Conservation (phyloP, 805 yeast genomes). For the Candida verbasci region DNA sequence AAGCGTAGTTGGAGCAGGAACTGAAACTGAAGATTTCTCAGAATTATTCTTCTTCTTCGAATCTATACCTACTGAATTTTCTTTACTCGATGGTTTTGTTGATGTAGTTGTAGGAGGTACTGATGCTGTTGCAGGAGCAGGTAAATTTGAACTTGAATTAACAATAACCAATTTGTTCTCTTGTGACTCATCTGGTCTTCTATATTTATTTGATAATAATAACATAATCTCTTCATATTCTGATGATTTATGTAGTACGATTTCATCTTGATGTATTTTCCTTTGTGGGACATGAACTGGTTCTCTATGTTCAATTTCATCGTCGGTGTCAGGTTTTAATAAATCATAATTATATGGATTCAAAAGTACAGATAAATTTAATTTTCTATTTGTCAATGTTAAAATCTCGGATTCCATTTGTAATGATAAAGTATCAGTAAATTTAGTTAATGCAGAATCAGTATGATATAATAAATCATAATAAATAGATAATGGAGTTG, state of each 20-base stretch:
- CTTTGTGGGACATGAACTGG: conserved; percentile 27
- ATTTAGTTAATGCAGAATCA: conserved; percentile 66
- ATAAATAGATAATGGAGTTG: conserved; percentile 76
- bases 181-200: conserved; percentile 32
- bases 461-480: conserved; percentile 83
- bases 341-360: conserved; percentile 58
- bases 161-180: conserved; percentile 38
- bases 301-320: conserved; percentile 31
- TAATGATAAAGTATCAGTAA: conserved; percentile 73
- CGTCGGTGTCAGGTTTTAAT: conserved; percentile 43
- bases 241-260: conserved; percentile 57
- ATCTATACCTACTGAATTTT: conserved; percentile 26
- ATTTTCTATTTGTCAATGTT: conserved; percentile 69
- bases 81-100: conserved; percentile 16
- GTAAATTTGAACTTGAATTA: conserved; percentile 21
- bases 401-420: conserved; percentile 87
- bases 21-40: conserved; percentile 14
- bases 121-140: conserved; percentile 12
- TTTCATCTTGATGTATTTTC: conserved; percentile 39
- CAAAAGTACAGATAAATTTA: conserved; percentile 69
- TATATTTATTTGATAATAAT: conserved; percentile 36
- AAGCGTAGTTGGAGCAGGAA: conserved; percentile 6
- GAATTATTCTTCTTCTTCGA: conserved; percentile 21
- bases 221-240: conserved; percentile 90
- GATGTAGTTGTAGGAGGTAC: conserved; percentile 12